Base-by-base conservation (phyloP, 108 stramenopile species). In the Cyclostephanos tholiformis region DNA sequence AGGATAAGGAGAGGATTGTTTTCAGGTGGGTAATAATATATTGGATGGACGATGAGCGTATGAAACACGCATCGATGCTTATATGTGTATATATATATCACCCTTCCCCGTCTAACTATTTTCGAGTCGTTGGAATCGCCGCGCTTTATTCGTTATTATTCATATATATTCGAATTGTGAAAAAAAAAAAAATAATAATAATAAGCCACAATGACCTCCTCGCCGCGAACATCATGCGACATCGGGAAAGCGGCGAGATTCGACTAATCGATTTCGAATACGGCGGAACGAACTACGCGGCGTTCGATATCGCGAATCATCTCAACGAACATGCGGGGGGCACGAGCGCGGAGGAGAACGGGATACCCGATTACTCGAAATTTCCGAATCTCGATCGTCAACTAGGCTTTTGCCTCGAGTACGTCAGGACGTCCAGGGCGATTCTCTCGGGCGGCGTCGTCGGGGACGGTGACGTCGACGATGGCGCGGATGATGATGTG, bases 181-280 rank as follows among this genome's bases (percentile, higher is more conserved):
- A n/a, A n/a, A n/a, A n/a, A n/a, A n/a, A n/a, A n/a, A n/a, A n/a
- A n/a, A n/a, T n/a, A n/a, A n/a, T n/a, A n/a, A n/a, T n/a, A n/a
- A n/a, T n/a, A n/a, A 59, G 91, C 84, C 96, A 96, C 87, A 96
- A 96, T 83, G 96, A 96, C 77, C 67, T 95, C 19, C 76, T 95
- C 62, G 83, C 85, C 1, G 89, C 85, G 64, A 96, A 96, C 67
- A 85, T 96, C 36, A 79, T 94, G 79, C 74, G 67, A 0, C 48
- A 81, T 74, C 22, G 32, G 16, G 66, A 75, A 12, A 75, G 69
- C 10, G 41, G 52, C 6, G 14, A 72, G 55, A 86, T 96, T 44
- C 93, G 89, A 69, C 68, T 96, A 49, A 93, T 96, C 70, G 96
- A 96, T 72, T 94, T 94, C 80, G 96, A 96, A 75, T 96, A 96